Evolutionary conservation across 768 basidiomycete genomes (phyloP).

Genomic region (Thelephora ganbajun): DNA sequence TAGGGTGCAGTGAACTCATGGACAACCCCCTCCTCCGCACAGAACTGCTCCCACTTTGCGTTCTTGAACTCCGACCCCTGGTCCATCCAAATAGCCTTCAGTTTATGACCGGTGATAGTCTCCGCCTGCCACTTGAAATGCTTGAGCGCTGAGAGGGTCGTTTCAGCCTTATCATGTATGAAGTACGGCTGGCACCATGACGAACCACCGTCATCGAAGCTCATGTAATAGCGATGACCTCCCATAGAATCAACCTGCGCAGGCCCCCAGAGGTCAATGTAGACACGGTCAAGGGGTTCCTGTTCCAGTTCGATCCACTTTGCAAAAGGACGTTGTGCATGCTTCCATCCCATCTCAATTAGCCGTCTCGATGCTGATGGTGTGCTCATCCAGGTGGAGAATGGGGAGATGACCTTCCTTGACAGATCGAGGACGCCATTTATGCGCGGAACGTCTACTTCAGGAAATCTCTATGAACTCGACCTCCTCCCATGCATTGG

Average conservation of each 20-base stretch:
- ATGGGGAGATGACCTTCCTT: neutral
- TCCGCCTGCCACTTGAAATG: constrained; percentile 7
- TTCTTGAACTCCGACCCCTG: constrained; percentile 14
- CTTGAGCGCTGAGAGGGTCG: constrained; percentile 6
- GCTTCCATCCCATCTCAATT: constrained; percentile 11
- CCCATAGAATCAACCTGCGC: constrained; percentile 3
- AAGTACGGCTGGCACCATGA: constrained; percentile 7
- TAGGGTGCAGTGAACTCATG: neutral
- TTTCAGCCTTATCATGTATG: constrained; percentile 7
- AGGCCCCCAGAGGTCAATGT: constrained; percentile 13
- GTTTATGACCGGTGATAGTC: constrained; percentile 4
- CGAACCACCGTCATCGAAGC: constrained; percentile 11
- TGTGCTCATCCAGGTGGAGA: neutral
- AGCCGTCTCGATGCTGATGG: neutral
- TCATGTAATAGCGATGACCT: constrained; percentile 9
- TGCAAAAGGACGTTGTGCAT: constrained; percentile 6
- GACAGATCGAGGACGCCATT: neutral
- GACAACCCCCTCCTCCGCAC: neutral
- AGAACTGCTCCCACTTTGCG: neutral
- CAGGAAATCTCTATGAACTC: neutral
- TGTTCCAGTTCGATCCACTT: constrained; percentile 1
- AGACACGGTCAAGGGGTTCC: neutral
- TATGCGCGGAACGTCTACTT: neutral
- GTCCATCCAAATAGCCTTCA: constrained; percentile 13
- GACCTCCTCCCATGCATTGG: neutral